Evolutionary conservation across 2,329 filamentous ascomycete genomes (phyloP).

Genomic region (Xylaria sp.): DNA sequence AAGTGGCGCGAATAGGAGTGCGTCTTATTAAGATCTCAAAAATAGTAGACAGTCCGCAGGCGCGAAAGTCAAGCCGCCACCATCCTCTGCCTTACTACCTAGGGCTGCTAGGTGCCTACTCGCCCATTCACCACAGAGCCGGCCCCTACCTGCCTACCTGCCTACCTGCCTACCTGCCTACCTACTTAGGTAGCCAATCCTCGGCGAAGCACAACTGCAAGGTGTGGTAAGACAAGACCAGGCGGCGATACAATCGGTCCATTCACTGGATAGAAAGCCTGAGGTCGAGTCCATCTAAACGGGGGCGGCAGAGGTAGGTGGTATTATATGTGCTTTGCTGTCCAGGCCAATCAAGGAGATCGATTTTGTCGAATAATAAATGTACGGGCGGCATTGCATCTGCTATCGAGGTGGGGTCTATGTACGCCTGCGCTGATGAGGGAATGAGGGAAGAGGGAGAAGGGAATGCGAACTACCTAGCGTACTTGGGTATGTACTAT

Average conservation of each 20-base stretch:
- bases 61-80: not conserved
- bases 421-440: too few species aligned
- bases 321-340: constrained; percentile 15
- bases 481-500: too few species aligned
- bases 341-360: constrained; percentile 21
- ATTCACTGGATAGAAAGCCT: constrained; percentile 8
- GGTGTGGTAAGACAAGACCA: constrained; percentile 19
- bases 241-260: constrained; percentile 3
- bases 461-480: too few species aligned
- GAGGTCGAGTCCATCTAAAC: constrained; percentile 2
- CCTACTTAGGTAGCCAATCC: not conserved
- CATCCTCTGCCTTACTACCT: not conserved
- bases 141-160: too few species aligned
- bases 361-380: constrained; percentile 8
- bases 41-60: not conserved
- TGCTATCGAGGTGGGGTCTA: not conserved
- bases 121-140: not conserved
- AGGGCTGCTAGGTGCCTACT: too few species aligned
- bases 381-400: constrained; percentile 7
- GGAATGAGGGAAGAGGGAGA: constrained; percentile 4
- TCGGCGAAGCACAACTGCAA: not conserved
- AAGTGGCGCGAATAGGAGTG: not conserved
- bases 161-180: too few species aligned
- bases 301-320: constrained; percentile 17
- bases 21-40: not conserved